Evolutionary conservation across 2,329 filamentous ascomycete species (phyloP).

Genomic region (Aspergillus sp.): DNA sequence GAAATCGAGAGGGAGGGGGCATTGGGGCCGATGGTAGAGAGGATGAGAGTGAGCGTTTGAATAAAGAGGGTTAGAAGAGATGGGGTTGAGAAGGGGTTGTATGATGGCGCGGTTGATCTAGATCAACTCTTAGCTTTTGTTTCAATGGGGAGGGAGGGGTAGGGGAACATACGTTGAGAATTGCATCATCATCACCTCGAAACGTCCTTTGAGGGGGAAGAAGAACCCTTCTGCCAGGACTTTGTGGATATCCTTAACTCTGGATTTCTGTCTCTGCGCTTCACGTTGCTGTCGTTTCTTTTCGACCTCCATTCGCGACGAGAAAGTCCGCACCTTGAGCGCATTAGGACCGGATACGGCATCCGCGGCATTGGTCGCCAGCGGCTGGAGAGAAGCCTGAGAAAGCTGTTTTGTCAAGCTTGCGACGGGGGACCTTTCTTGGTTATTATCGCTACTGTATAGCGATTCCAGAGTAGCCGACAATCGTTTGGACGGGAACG

Average conservation of each 20-base stretch:
- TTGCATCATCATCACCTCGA: conserved; percentile 56
- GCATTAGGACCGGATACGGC: conserved; percentile 68
- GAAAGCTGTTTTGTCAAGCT: conserved; percentile 60
- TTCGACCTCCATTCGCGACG: conserved; percentile 62
- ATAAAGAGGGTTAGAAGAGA: conserved; percentile 71
- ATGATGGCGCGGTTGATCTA: conserved; percentile 28
- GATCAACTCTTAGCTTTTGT: neutral
- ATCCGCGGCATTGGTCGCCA: conserved; percentile 76
- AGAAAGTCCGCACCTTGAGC: conserved; percentile 85
- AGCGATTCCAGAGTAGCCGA: conserved; percentile 64
- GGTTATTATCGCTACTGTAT: conserved; percentile 43
- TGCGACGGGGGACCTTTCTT: conserved; percentile 51
- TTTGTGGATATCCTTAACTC: conserved; percentile 69
- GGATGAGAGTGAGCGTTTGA: conserved; percentile 73
- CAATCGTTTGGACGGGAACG: conserved; percentile 75
- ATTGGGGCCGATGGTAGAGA: conserved; percentile 75
- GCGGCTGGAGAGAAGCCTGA: conserved; percentile 65
- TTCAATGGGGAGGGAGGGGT: too few species aligned
- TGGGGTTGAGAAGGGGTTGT: conserved; percentile 62
- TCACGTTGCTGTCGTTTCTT: conserved; percentile 41
- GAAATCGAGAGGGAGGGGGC: conserved; percentile 68
- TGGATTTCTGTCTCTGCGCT: conserved; percentile 46
- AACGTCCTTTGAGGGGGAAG: conserved; percentile 73
- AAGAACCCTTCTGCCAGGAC: conserved; percentile 73
- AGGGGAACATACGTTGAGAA: conserved; percentile 38